These are phyloP conservation scores for Pseudotsuga menziesii DNA, from an alignment of 75 land plant genomes.

Conservation along the genomic window DNA sequence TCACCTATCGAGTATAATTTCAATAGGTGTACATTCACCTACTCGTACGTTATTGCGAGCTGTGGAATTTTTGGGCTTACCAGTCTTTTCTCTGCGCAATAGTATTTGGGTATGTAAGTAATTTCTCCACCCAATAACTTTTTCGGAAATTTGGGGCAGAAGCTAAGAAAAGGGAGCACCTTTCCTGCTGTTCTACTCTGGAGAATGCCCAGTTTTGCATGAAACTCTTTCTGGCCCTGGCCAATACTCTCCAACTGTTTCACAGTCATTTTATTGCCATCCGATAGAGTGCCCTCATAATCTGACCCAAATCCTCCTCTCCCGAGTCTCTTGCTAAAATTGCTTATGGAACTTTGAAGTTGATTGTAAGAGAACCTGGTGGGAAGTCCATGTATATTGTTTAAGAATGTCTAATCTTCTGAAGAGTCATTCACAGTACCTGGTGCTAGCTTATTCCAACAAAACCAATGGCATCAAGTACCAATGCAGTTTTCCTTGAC, in stretches of 20 bases:
- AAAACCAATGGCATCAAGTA: slow-evolving; percentile 15
- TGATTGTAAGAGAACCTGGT: slow-evolving; percentile 11
- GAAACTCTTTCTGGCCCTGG: slow-evolving; percentile 5
- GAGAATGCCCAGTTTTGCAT: slow-evolving; percentile 16
- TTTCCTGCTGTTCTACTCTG: no score
- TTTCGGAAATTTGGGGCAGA: no score
- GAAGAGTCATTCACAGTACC: not conserved
- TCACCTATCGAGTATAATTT: no score
- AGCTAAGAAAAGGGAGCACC: no score
- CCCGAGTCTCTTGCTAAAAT: slow-evolving; percentile 15
- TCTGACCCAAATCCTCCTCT: slow-evolving; percentile 23
- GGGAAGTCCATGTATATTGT: slow-evolving; percentile 8
- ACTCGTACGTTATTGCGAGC: no score
- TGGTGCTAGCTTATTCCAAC: not conserved
- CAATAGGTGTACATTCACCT: no score
- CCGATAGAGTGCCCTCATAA: slow-evolving; percentile 11
- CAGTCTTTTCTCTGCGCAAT: no score
- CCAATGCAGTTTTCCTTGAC: slow-evolving; percentile 25
- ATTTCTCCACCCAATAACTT: no score
- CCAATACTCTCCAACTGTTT: slow-evolving; percentile 14
- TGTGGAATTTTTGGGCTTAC: no score
- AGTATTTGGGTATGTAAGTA: no score
- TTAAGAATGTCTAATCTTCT: slow-evolving; percentile 3
- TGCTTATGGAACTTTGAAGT: slow-evolving; percentile 11
- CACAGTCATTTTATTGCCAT: slow-evolving; percentile 14